These are phyloP conservation scores for Candida dajiaensis DNA, from an alignment of 805 yeast species.

Conservation along the genomic window DNA sequence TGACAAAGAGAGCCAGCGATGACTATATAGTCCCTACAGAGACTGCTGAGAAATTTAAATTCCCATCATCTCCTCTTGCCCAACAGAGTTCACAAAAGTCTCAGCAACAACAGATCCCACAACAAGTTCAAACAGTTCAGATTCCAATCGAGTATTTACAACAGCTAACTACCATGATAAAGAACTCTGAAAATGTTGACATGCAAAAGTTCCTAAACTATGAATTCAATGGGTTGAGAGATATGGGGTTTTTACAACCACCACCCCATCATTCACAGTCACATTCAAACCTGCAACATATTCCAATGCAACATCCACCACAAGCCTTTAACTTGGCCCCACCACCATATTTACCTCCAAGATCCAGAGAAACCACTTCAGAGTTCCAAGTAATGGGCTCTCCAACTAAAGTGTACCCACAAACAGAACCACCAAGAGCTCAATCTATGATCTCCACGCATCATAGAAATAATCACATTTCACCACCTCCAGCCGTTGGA, in stretches of 20 bases:
- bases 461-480: neutral
- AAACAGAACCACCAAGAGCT: neutral
- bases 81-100: conserved; percentile 3
- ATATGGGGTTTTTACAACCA: neutral
- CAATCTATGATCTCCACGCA: neutral
- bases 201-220: conserved; percentile 15
- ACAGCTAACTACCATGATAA: conserved; percentile 18
- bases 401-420: neutral
- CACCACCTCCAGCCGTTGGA: neutral
- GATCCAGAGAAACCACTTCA: neutral
- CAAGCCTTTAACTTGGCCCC: neutral
- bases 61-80: conserved; percentile 39
- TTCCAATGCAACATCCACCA: neutral
- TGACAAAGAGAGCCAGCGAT: conserved; percentile 7
- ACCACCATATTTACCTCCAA: neutral
- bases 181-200: conserved; percentile 18
- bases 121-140: conserved; percentile 16
- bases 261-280: neutral
- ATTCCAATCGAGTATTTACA: conserved; percentile 24
- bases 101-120: conserved; percentile 2
- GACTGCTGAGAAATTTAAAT: conserved; percentile 46
- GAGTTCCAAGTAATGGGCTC: neutral
- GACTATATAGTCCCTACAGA: conserved; percentile 45
- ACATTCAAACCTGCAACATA: neutral
- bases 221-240: conserved; percentile 10